Percentiles rank a stretch among this genome's conserved stretches.
phyloP scores from a whole-genome alignment of 306 rosid species.

The Trifolium fragiferum region DNA sequence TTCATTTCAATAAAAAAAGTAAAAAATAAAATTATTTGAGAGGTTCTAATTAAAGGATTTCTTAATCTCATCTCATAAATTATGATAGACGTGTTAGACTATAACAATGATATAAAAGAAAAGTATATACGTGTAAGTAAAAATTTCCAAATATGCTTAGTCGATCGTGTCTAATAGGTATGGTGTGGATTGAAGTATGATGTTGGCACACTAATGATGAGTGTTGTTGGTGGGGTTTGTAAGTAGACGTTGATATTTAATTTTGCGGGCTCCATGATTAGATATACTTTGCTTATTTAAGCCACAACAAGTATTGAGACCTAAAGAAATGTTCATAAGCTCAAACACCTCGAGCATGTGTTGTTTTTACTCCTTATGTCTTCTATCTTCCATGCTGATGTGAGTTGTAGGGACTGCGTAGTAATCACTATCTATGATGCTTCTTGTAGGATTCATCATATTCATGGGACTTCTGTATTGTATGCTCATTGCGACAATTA shows the following conservation, averaged over 20 bases:
- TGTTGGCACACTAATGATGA: constrained; percentile 44
- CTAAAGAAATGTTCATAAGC: constrained; percentile 26
- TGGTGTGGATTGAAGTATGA: constrained; percentile 36
- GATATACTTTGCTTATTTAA: constrained; percentile 41
- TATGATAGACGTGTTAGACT: background rate
- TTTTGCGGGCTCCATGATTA: constrained; percentile 39
- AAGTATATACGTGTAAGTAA: background rate
- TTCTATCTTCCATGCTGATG: constrained; percentile 25
- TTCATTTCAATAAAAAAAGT: background rate
- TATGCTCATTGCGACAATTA: too few relatives aligned
- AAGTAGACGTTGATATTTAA: constrained; percentile 36
- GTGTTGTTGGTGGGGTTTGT: constrained; percentile 28
- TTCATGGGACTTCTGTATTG: too few relatives aligned
- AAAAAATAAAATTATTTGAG: background rate
- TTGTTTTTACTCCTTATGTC: constrained; percentile 39
- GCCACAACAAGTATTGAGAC: constrained; percentile 39
- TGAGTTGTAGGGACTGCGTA: constrained; percentile 38
- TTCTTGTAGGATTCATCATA: too few relatives aligned
- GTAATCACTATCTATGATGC: background rate
- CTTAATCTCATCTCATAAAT: background rate
- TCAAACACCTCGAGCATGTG: constrained; percentile 39
- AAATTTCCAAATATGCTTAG: constrained; percentile 25
- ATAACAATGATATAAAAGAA: background rate
- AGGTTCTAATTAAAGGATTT: background rate
- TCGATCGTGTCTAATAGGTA: constrained; percentile 32